A percentile compares a stretch with the other conserved stretches of the same genome.
Evolutionary conservation across 2,329 filamentous ascomycete genomes (phyloP).

Genomic region (Fusarium sp.): DNA sequence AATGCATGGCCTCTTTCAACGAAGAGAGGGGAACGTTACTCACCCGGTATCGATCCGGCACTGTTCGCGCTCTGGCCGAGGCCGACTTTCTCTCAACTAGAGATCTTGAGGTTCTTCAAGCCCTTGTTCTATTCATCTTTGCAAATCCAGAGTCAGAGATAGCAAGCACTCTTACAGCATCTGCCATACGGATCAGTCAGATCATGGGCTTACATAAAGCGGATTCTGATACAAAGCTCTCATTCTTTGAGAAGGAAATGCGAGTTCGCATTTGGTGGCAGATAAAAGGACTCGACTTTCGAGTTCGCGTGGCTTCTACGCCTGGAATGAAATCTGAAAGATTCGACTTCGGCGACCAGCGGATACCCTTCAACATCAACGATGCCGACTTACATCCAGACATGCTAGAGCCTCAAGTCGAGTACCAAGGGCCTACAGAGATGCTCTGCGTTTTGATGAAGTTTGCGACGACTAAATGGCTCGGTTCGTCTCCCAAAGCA

Average conservation of each 20-base stretch:
- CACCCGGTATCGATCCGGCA: conserved; percentile 43
- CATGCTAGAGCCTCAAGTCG: conserved; percentile 61
- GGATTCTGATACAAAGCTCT: conserved; percentile 21
- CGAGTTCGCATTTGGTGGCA: conserved; percentile 50
- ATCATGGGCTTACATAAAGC: conserved; percentile 46
- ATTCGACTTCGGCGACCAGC: conserved; percentile 31
- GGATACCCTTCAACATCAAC: conserved; percentile 68
- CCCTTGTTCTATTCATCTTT: conserved; percentile 49
- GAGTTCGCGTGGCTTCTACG: conserved; percentile 11
- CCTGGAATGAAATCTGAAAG: conserved; percentile 13
- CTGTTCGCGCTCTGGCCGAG: conserved; percentile 44
- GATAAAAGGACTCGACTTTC: conserved; percentile 39
- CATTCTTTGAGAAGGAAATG: conserved; percentile 49
- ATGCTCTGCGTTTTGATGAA: conserved; percentile 61
- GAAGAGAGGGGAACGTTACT: conserved; percentile 34
- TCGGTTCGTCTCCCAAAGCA: conserved; percentile 42
- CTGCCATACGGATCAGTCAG: conserved; percentile 44
- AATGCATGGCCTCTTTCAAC: conserved; percentile 32
- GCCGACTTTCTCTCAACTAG: conserved; percentile 48
- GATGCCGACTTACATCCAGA: conserved; percentile 66
- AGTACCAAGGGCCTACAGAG: conserved; percentile 65
- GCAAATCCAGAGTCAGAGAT: conserved; percentile 50
- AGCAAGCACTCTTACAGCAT: conserved; percentile 40
- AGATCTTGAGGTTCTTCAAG: conserved; percentile 51
- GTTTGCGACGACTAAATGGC: conserved; percentile 49